Evolutionary conservation across 495 filamentous ascomycete species (phyloP), one percentile per base, ranked within the genome.

Genomic region (Cenococcum geophilum): DNA sequence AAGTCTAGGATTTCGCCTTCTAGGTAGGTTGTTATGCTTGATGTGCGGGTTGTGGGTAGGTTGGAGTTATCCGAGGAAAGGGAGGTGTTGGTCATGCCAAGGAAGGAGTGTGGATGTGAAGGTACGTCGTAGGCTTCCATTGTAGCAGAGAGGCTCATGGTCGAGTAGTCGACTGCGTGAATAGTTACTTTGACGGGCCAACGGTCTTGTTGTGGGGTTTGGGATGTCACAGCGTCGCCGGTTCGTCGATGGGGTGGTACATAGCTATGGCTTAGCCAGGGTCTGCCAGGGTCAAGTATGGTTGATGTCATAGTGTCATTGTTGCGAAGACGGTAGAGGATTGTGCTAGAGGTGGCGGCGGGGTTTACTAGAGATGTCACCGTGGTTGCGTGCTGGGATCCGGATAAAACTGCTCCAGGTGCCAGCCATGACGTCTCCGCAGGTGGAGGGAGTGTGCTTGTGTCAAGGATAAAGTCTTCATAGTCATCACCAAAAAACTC

Each of bases 121-220:
- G 82, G 88, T n/a, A 87, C 86, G 64, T 89, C 83, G 76, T 85
- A 88, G 11, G 87, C 87, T 74, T 88, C 85, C 87, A 90, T 90
- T 2, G 86, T 89, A 4, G 87, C 87, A 16, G 84, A 79, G n/a
- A 88, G 69, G 8, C 82, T 84, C 82, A 86, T 85, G 14, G 74
- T 76, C 1, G 73, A 69, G 61, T 82, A 80, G 71, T 89, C 83
- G 63, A 89, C 79, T 54, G 80, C 77, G 67, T 89, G 85, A 56
- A 89, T 82, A 23, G 81, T 86, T 47, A 89, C 84, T 62, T 84
- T 85, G 50, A 89, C 86, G 5, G 86, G 85, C 86, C 86, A 89
- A 18, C 80, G 76, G 59, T 87, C 85, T 57, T 85, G 80, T 14
- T 73, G 75, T 8, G 63, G 68, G 0, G 70, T 23, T 18, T 69